A percentile compares a stretch with the other conserved stretches of the same genome.
These are phyloP conservation scores for Diaporthe caulivora DNA, from an alignment of 2,329 filamentous ascomycete species.

Conservation along the genomic window DNA sequence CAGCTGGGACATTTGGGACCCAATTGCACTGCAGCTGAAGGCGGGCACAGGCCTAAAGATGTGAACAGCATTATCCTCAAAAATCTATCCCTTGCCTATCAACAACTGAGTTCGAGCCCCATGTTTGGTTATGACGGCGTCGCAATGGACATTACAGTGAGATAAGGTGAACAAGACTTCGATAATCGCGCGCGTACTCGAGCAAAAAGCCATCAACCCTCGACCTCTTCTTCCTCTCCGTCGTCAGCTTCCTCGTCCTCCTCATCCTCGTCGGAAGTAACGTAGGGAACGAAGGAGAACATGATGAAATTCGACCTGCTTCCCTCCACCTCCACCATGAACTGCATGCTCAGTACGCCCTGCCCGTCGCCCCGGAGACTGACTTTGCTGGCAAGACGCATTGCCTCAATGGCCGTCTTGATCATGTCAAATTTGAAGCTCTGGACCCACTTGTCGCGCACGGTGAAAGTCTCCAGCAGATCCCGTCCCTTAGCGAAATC, in stretches of 20 bases:
- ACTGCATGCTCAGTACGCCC: slow-evolving; percentile 93
- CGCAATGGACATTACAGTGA: not conserved
- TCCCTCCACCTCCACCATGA: slow-evolving; percentile 90
- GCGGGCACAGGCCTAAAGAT: not conserved
- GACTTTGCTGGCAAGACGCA: slow-evolving; percentile 92
- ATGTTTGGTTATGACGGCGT: not conserved
- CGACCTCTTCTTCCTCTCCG: slow-evolving; percentile 49
- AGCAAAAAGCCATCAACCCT: slow-evolving; percentile 37
- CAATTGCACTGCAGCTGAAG: not conserved
- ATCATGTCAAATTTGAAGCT: slow-evolving; percentile 90
- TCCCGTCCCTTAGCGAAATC: slow-evolving; percentile 74
- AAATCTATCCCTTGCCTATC: not conserved
- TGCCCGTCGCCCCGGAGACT: slow-evolving; percentile 89
- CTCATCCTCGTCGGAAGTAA: slow-evolving; percentile 70
- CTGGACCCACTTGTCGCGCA: slow-evolving; percentile 71
- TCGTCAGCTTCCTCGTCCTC: slow-evolving; percentile 54
- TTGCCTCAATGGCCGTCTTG: slow-evolving; percentile 89
- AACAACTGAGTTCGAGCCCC: not conserved
- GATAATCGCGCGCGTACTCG: slow-evolving; percentile 6
- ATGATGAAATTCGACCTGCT: slow-evolving; percentile 80
- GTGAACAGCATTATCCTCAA: not conserved
- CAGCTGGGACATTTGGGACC: too few relatives aligned
- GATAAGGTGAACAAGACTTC: slow-evolving; percentile 12
- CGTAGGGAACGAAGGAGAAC: slow-evolving; percentile 83
- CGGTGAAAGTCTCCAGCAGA: slow-evolving; percentile 81